Evolutionary conservation across 1,284 basidiomycete genomes (phyloP).

Genomic region (Ustilago bromivora): DNA sequence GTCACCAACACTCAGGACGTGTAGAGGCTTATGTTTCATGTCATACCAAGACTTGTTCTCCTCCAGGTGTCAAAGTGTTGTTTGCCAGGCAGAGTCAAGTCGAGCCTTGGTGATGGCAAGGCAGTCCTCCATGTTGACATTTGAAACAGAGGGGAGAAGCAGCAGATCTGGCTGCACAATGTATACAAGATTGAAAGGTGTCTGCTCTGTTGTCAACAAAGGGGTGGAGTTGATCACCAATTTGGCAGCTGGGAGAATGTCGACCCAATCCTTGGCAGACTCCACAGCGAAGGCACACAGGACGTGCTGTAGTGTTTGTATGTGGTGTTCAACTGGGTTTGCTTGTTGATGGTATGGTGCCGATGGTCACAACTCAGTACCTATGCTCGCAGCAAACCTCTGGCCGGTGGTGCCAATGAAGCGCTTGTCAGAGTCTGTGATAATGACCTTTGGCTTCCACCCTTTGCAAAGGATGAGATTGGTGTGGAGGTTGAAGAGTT

Average conservation of each 20-base stretch:
- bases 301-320: neutral
- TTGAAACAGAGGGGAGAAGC: neutral
- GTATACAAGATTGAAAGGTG: neutral
- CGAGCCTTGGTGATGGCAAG: neutral
- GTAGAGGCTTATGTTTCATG: neutral
- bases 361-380: neutral
- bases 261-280: no score
- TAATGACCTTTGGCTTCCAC: neutral
- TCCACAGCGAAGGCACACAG: neutral
- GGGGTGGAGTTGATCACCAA: neutral
- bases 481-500: neutral
- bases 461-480: neutral
- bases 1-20: neutral
- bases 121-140: neutral
- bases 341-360: conserved; percentile 5
- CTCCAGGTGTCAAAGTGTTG: neutral
- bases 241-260: no score
- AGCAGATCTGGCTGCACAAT: neutral
- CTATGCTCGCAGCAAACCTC: neutral
- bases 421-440: neutral
- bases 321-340: conserved; percentile 5
- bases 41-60: neutral
- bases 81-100: neutral
- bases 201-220: neutral
- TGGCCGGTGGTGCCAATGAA: neutral